Evolutionary conservation across 2,329 filamentous ascomycete genomes (phyloP).

Genomic region (Thielaviopsis musarum): DNA sequence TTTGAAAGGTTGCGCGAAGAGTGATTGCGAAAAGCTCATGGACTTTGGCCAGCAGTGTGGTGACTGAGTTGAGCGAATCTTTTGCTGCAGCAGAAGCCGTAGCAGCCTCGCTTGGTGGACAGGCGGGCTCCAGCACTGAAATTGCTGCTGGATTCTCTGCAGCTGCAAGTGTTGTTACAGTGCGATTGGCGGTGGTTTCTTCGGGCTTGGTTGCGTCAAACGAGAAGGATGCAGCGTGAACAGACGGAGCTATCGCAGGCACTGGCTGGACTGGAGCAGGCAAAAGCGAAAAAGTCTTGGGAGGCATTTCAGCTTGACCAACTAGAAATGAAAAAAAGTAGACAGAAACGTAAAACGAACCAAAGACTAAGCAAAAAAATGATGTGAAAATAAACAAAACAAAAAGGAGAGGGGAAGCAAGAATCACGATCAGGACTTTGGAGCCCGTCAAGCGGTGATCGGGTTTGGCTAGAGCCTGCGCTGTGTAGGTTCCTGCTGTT

Average conservation of each 20-base stretch:
- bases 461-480: neutral
- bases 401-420: slow-evolving; percentile 3
- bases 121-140: neutral
- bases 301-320: slow-evolving; percentile 5
- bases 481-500: neutral
- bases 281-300: neutral
- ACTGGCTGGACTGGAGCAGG: neutral
- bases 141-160: neutral
- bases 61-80: slow-evolving; percentile 7
- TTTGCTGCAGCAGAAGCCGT: slow-evolving; percentile 1
- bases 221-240: neutral
- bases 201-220: neutral
- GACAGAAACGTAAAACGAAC: slow-evolving; percentile 6
- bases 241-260: neutral
- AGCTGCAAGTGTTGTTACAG: neutral
- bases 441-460: neutral
- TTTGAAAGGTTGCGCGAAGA: slow-evolving; percentile 10
- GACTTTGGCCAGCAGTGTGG: slow-evolving; percentile 8
- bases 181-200: neutral
- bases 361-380: slow-evolving; percentile 9
- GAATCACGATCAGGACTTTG: slow-evolving; percentile 2
- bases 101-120: slow-evolving; percentile 2
- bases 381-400: slow-evolving; percentile 1
- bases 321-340: slow-evolving; percentile 6
- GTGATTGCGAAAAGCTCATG: slow-evolving; percentile 6